Conservation (phyloP, 306 rosid genomes). For the Cercis canadensis region DNA sequence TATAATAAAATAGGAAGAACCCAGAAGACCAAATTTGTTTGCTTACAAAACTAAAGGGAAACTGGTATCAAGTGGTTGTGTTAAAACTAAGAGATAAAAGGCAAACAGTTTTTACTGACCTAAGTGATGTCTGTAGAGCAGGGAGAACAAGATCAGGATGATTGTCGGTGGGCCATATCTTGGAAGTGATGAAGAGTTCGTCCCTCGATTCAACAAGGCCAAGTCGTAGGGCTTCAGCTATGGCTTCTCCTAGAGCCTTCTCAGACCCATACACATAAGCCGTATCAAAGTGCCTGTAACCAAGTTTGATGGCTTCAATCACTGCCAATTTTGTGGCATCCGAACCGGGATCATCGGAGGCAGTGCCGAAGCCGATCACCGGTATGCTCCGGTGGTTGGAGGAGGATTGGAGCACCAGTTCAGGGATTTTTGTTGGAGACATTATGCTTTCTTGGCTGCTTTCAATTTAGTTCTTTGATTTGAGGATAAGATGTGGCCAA, state of each 20-base stretch:
- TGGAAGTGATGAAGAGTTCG: conserved; percentile 30
- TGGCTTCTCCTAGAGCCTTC: conserved; percentile 18
- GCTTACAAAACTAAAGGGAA: no score
- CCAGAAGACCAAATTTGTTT: neutral
- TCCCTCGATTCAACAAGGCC: conserved; percentile 10
- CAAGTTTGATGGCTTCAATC: conserved; percentile 8
- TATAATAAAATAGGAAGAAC: no score
- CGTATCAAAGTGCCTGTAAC: conserved; percentile 28
- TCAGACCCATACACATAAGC: conserved; percentile 9
- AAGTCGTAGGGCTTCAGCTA: conserved; percentile 19
- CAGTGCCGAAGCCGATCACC: neutral
- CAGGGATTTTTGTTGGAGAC: neutral
- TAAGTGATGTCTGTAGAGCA: neutral
- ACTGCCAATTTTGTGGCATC: neutral
- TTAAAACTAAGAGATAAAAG: neutral
- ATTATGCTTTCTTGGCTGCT: neutral
- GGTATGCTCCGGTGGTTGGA: neutral
- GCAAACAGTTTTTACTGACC: neutral
- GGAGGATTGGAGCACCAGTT: neutral
- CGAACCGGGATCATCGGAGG: no score
- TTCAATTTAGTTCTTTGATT: no score
- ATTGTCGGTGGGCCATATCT: conserved; percentile 12
- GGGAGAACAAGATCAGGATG: conserved; percentile 3
- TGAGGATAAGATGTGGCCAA: no score
- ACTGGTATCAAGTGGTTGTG: neutral